Evolutionary conservation across 163 green algal species (phyloP).

Genomic region (Coccomyxa subellipsoidea): DNA sequence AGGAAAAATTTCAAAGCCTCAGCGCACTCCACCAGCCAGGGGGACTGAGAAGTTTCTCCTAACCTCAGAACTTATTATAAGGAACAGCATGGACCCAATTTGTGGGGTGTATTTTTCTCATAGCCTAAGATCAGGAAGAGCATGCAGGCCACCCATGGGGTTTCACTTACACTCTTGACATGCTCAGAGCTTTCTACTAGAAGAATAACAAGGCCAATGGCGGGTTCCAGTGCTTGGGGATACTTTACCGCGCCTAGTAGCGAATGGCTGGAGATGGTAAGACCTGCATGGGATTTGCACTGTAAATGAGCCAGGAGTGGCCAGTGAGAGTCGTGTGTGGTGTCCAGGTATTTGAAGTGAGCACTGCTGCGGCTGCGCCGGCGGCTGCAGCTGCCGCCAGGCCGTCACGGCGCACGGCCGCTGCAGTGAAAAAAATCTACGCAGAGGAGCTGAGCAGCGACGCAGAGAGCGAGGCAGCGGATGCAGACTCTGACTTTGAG

Average conservation of each 20-base stretch:
- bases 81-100: too few species aligned
- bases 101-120: too few species aligned
- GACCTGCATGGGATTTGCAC: not conserved
- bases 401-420: conserved; percentile 26
- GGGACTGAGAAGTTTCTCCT: not conserved
- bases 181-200: too few species aligned
- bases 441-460: conserved; percentile 26
- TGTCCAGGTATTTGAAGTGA: not conserved
- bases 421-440: conserved; percentile 23
- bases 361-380: not conserved
- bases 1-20: too few species aligned
- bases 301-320: not conserved
- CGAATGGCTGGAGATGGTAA: too few species aligned
- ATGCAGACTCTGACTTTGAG: conserved; percentile 37
- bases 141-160: too few species aligned
- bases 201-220: too few species aligned
- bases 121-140: too few species aligned
- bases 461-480: conserved; percentile 16
- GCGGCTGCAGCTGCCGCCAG: conserved; percentile 13
- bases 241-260: too few species aligned
- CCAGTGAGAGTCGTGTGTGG: not conserved
- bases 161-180: too few species aligned
- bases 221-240: too few species aligned
- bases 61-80: too few species aligned
- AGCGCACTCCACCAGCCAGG: not conserved